Base-by-base conservation (phyloP, 2,329 filamentous ascomycete genomes). In the Dothistroma septosporum region DNA sequence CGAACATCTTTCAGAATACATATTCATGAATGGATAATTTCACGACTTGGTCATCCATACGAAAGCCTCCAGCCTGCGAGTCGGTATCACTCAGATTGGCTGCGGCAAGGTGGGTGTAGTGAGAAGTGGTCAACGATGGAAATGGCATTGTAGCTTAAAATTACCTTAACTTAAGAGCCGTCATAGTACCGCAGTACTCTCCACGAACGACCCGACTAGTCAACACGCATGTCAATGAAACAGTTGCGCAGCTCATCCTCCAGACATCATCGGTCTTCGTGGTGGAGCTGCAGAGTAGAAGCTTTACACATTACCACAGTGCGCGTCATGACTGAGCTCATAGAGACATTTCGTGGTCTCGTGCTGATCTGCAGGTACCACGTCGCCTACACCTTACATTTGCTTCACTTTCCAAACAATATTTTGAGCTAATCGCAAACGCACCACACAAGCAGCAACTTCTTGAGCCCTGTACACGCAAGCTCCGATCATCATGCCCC, bases 401-500 rank as follows among this genome's bases (percentile, higher is more conserved):
- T 50, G 47, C n/a, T 44, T 44, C 16, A 19, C 5, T 19, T 16
- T n/a, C 12, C 16, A 16, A 44, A 1, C 41, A 44, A 16, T 8
- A n/a, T 44, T 16, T 44, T 44, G 8, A 44, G 41, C 41, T 19
- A 5, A 8, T 44, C 8, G 16, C 16, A 16, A 44, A 16, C 41
- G n/a, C 14, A 16, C 8, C 41, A 6, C 5, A 3, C 41, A n/a
- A 44, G 14, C n/a, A 2, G n/a, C 16, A 5, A 44, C 4, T 19
- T 44, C n/a, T n/a, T 8, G 9, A 28, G 8, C 21, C 19, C 21
- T 24, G 24, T 11, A 28, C 47, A 50, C 16, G 28, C 8, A 11
- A 12, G 9, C 12, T 24, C 21, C 14, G 37, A 37, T 12, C 62
- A 71, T 31, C 16, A 75, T 75, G 73, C 72, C 73, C 70, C 73